These are phyloP conservation scores for Aschersonia sp. DNA, from an alignment of 2,329 filamentous ascomycete genomes.

Conservation along the genomic window DNA sequence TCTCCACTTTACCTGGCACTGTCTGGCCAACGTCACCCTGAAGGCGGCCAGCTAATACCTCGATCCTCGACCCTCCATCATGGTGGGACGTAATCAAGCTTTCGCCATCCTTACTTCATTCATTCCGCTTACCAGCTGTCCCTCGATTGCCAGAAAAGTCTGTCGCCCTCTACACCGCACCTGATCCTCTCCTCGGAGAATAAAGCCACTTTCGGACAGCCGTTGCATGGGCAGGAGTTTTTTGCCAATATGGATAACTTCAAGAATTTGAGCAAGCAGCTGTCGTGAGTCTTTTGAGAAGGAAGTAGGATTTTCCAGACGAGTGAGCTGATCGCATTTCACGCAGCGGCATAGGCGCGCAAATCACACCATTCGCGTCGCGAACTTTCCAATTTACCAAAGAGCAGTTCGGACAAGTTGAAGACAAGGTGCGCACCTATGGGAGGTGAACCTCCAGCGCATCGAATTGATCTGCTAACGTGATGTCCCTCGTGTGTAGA, in stretches of 20 bases:
- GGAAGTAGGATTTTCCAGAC: neutral
- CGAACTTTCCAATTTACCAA: conserved; percentile 96
- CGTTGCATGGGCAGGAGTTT: neutral
- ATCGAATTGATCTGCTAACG: neutral
- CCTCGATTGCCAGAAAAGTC: too few species aligned
- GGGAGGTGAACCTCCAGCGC: neutral
- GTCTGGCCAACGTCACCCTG: too few species aligned
- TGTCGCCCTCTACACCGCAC: neutral
- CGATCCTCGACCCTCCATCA: too few species aligned
- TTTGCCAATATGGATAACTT: conserved; percentile 35
- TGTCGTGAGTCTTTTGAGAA: conserved; percentile 30
- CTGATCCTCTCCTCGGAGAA: neutral
- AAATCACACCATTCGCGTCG: conserved; percentile 82
- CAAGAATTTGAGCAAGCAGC: conserved; percentile 41
- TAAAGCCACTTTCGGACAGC: neutral
- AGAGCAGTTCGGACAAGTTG: conserved; percentile 87
- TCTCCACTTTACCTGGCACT: too few species aligned
- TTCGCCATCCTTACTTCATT: too few species aligned
- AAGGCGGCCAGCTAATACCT: too few species aligned
- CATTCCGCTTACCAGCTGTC: too few species aligned
- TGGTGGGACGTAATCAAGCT: too few species aligned
- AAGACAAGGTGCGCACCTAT: conserved; percentile 58
- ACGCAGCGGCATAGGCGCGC: conserved; percentile 52
- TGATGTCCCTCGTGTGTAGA: conserved; percentile 35
- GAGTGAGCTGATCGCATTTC: neutral